A percentile compares a stretch with the other conserved stretches of the same genome.
These are phyloP conservation scores for Cutaneotrichosporon curvatum DNA, from an alignment of 1,284 basidiomycete species.

Conservation along the genomic window DNA sequence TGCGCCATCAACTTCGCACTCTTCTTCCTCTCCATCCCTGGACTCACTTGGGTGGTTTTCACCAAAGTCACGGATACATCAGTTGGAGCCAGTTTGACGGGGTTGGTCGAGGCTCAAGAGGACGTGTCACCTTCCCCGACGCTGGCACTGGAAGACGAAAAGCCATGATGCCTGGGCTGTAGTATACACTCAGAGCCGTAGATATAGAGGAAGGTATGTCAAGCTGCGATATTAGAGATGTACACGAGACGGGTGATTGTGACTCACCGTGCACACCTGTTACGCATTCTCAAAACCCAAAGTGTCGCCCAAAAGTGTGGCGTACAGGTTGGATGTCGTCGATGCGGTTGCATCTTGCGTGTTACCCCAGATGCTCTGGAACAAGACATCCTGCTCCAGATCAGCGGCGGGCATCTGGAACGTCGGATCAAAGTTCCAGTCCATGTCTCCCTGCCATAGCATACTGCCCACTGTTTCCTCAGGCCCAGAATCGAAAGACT, in stretches of 20 bases:
- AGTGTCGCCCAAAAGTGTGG: slow-evolving; percentile 14
- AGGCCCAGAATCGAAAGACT: too few relatives aligned
- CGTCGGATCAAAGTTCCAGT: slow-evolving; percentile 16
- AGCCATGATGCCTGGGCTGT: too few relatives aligned
- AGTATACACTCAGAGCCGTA: too few relatives aligned
- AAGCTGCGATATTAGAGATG: too few relatives aligned
- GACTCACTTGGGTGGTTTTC: background rate
- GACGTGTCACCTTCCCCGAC: background rate
- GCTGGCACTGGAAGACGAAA: too few relatives aligned
- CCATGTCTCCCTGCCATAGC: background rate
- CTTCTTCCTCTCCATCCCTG: background rate
- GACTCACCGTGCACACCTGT: too few relatives aligned
- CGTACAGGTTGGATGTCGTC: slow-evolving; percentile 9
- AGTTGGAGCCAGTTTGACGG: background rate
- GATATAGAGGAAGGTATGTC: too few relatives aligned
- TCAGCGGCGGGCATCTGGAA: slow-evolving; percentile 14
- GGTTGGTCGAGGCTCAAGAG: background rate
- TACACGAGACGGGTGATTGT: too few relatives aligned
- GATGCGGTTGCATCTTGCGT: background rate
- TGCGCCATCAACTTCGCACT: background rate
- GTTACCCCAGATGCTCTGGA: slow-evolving; percentile 10
- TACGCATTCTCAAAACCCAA: background rate
- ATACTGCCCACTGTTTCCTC: too few relatives aligned
- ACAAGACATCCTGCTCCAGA: slow-evolving; percentile 8
- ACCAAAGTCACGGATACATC: background rate